A percentile compares a stretch with the other conserved stretches of the same genome.
These are phyloP conservation scores for Ceratocystis albifundus DNA, from an alignment of 2,329 filamentous ascomycete genomes.

Conservation along the genomic window DNA sequence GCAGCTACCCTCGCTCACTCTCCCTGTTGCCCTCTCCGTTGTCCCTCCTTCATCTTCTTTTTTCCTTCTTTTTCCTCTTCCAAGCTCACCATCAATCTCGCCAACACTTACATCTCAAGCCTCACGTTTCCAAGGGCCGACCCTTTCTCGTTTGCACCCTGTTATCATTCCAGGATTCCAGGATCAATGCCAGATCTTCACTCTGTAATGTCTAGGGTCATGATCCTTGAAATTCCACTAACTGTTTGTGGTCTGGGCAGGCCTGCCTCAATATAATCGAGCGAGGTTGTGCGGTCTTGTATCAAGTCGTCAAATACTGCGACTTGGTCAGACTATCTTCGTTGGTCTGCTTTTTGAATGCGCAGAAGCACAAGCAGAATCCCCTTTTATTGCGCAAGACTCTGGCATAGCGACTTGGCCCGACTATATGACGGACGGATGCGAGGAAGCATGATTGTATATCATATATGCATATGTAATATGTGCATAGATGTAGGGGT, in stretches of 20 bases:
- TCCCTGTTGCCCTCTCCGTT: neutral
- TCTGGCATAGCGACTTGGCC: neutral
- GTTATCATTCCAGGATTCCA: slow-evolving; percentile 11
- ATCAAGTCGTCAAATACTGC: neutral
- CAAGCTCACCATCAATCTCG: slow-evolving; percentile 3
- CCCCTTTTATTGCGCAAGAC: neutral
- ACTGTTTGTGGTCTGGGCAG: neutral
- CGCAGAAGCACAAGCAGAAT: neutral
- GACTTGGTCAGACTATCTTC: neutral
- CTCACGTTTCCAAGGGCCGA: slow-evolving; percentile 8
- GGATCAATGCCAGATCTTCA: slow-evolving; percentile 2
- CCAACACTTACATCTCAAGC: slow-evolving; percentile 6
- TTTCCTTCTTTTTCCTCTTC: neutral
- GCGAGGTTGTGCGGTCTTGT: neutral
- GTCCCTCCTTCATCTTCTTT: slow-evolving; percentile 4
- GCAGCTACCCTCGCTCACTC: neutral
- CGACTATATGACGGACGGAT: too few relatives aligned
- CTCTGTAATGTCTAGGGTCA: neutral
- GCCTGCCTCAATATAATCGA: neutral
- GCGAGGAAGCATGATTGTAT: neutral
- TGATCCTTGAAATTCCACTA: slow-evolving; percentile 13
- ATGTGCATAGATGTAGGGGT: neutral
- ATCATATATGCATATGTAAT: neutral
- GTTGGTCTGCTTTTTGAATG: neutral
- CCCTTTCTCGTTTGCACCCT: slow-evolving; percentile 15